Percentiles rank a stretch among this genome's conserved stretches.
phyloP scores from a whole-genome alignment of 768 basidiomycete genomes.

The Coprinopsis strossmayeri region DNA sequence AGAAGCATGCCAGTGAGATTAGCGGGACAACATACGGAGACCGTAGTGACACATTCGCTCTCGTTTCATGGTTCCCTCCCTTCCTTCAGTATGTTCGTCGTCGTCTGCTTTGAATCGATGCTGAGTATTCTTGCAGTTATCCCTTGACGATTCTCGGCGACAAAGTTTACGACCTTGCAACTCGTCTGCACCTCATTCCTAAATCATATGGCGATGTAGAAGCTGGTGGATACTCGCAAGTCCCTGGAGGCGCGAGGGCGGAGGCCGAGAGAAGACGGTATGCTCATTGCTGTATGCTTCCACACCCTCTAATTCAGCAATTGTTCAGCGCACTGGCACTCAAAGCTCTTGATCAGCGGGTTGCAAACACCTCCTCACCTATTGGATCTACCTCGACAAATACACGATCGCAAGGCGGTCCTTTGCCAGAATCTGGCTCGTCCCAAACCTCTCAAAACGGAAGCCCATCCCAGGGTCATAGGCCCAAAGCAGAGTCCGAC shows the following conservation, averaged over 20 bases:
- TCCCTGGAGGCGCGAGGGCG: conserved; percentile 86
- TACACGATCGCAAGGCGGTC: conserved; percentile 21
- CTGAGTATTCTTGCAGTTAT: conserved; percentile 38
- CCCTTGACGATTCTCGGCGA: conserved; percentile 67
- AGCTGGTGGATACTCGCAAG: conserved; percentile 59
- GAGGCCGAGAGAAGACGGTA: conserved; percentile 95
- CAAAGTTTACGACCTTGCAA: conserved; percentile 59
- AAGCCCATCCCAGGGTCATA: not conserved
- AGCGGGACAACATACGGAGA: conserved; percentile 79
- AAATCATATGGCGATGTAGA: conserved; percentile 59
- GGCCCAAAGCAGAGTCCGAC: not conserved
- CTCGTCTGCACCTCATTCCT: conserved; percentile 71
- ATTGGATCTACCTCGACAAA: conserved; percentile 29
- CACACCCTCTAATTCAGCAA: conserved; percentile 6
- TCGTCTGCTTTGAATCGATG: not conserved
- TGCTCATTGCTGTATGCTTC: conserved; percentile 15
- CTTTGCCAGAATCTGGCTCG: conserved; percentile 25
- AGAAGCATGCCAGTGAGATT: conserved; percentile 68
- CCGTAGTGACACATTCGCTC: conserved; percentile 91
- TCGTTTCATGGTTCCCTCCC: conserved; percentile 96
- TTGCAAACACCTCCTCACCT: conserved; percentile 60
- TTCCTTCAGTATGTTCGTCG: conserved; percentile 73
- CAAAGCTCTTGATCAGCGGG: conserved; percentile 91
- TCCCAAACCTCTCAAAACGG: conserved; percentile 20
- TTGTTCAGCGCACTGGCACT: conserved; percentile 80